These are phyloP conservation scores for Wickerhamomyces bovis DNA, from an alignment of 805 yeast genomes.

Conservation along the genomic window DNA sequence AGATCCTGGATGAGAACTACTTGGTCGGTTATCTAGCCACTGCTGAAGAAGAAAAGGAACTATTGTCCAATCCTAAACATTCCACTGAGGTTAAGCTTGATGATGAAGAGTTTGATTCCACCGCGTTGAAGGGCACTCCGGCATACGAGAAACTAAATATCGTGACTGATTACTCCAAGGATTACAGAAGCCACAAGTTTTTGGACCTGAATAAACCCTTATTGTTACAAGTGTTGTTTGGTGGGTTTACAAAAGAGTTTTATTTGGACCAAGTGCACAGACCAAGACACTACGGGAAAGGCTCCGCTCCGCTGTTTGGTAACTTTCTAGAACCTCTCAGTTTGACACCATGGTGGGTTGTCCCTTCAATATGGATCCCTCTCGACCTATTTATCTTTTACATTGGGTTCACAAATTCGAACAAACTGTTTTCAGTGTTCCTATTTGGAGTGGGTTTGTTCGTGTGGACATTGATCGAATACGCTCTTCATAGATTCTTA, in stretches of 20 bases:
- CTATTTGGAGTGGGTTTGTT: conserved; percentile 77
- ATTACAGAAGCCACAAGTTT: conserved; percentile 73
- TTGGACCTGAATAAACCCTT: conserved; percentile 81
- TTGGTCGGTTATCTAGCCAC: conserved; percentile 83
- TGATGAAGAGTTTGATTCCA: conserved; percentile 39
- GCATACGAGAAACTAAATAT: conserved; percentile 65
- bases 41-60: conserved; percentile 65
- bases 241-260: conserved; percentile 78
- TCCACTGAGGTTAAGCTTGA: conserved; percentile 53
- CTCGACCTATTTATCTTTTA: conserved; percentile 58
- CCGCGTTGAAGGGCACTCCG: conserved; percentile 60
- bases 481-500: conserved; percentile 78
- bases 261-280: conserved; percentile 95
- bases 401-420: conserved; percentile 48
- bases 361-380: conserved; percentile 86
- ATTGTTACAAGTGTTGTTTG: conserved; percentile 69
- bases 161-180: conserved; percentile 71
- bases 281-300: conserved; percentile 96
- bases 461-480: conserved; percentile 92
- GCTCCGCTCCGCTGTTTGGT: conserved; percentile 94
- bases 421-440: conserved; percentile 38
- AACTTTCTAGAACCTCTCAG: conserved; percentile 89
- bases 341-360: conserved; percentile 90
- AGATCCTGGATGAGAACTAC: conserved; percentile 75
- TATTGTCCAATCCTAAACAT: conserved; percentile 53